Percentiles rank a stretch among this genome's conserved stretches.
These are phyloP conservation scores for Plasmodium cynomolgi DNA, from an alignment of 169 alveolate species.

Conservation along the genomic window DNA sequence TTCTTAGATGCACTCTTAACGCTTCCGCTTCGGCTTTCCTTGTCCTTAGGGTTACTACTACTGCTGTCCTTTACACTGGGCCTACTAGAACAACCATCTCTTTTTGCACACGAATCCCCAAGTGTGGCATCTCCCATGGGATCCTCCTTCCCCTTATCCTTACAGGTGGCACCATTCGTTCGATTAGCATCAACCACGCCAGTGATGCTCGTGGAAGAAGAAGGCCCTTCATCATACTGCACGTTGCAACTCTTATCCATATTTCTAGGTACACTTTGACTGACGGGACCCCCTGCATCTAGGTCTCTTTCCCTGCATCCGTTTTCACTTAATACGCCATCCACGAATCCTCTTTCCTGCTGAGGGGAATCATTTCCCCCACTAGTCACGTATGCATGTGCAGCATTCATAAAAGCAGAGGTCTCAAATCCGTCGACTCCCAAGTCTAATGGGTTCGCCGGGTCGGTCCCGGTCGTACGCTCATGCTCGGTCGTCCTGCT, in stretches of 20 bases:
- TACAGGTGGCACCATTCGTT: not conserved
- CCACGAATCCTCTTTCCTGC: not conserved
- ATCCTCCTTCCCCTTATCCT: not conserved
- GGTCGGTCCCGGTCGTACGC: not conserved
- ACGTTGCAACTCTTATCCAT: not conserved
- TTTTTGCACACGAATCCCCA: not conserved
- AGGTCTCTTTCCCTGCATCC: not conserved
- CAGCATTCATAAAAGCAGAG: not conserved
- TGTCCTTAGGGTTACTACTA: not conserved
- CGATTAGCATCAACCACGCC: not conserved
- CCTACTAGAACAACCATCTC: not conserved
- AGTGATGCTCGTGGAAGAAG: not conserved
- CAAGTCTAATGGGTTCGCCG: not conserved
- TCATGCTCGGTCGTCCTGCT: not conserved
- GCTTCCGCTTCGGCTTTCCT: constrained; percentile 1
- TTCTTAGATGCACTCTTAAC: not conserved
- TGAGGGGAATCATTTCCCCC: not conserved
- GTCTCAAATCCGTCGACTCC: not conserved
- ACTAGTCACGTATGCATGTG: not conserved
- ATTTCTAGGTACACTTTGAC: not conserved
- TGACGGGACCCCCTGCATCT: not conserved
- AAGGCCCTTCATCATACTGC: not conserved
- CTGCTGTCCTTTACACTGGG: not conserved
- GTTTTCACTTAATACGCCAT: not conserved
- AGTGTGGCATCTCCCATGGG: not conserved